These are phyloP conservation scores for Pseudocercospora vitis DNA, from an alignment of 2,329 filamentous ascomycete species.

Conservation along the genomic window DNA sequence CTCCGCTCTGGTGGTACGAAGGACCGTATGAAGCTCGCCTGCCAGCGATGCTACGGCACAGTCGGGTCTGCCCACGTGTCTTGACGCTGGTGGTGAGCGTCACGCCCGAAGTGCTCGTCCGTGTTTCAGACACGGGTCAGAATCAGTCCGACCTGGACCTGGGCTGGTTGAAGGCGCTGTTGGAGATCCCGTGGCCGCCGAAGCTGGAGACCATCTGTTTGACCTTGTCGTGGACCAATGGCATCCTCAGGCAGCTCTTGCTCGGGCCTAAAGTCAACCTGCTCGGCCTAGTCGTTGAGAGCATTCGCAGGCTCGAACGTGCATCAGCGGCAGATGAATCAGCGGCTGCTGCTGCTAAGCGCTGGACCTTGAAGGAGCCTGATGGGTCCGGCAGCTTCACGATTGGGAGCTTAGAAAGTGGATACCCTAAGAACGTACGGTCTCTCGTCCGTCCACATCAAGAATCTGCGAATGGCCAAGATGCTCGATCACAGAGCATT, in stretches of 20 bases:
- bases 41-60: background rate
- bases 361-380: background rate
- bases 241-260: background rate
- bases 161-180: background rate
- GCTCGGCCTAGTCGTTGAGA: background rate
- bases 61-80: background rate
- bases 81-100: background rate
- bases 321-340: background rate
- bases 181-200: background rate
- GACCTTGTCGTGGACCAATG: background rate
- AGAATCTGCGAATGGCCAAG: background rate
- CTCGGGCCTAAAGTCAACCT: background rate
- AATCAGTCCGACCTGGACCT: background rate
- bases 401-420: background rate
- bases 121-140: background rate
- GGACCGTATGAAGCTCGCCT: background rate
- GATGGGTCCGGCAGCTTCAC: background rate
- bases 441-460: background rate
- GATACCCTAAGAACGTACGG: background rate
- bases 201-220: background rate
- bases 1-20: background rate
- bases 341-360: background rate
- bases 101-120: conserved; percentile 2
- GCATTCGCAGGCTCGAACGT: background rate
- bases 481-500: background rate